Percentiles rank a stretch among this genome's conserved stretches.
Conservation (phyloP, 148 eudicot genomes). For the Chenopodium formosanum region DNA sequence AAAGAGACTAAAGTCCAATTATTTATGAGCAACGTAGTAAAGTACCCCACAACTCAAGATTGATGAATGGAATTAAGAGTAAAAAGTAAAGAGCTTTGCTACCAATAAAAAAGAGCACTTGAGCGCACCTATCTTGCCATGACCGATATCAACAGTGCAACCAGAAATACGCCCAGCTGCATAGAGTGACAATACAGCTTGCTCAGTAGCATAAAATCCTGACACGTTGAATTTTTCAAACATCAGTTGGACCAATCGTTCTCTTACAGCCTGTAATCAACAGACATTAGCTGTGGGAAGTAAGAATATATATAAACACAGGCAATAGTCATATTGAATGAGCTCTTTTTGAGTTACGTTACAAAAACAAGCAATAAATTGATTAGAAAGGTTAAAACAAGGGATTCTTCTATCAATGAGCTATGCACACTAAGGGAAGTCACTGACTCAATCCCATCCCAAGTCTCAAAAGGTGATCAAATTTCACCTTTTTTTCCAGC, state of each 20-base stretch:
- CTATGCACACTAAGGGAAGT: neutral
- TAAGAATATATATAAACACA: neutral
- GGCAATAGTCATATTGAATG: neutral
- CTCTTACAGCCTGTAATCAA: conserved; percentile 65
- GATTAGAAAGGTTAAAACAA: neutral
- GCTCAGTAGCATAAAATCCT: conserved; percentile 95
- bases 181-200: conserved; percentile 93
- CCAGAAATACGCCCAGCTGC: conserved; percentile 99
- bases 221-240: conserved; percentile 96
- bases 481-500: neutral
- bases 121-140: conserved; percentile 81
- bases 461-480: neutral
- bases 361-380: neutral
- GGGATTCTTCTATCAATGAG: neutral
- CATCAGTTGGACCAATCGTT: conserved; percentile 91
- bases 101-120: neutral
- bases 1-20: neutral
- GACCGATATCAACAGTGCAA: conserved; percentile 96
- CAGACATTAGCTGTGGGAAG: conserved; percentile 2
- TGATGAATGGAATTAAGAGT: neutral
- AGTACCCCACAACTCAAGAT: neutral
- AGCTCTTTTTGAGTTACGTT: neutral
- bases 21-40: neutral
- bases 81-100: conserved; percentile 5
- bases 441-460: neutral